Conservation (phyloP, 177 flowering plant species). For the Tripterygium wilfordii region DNA sequence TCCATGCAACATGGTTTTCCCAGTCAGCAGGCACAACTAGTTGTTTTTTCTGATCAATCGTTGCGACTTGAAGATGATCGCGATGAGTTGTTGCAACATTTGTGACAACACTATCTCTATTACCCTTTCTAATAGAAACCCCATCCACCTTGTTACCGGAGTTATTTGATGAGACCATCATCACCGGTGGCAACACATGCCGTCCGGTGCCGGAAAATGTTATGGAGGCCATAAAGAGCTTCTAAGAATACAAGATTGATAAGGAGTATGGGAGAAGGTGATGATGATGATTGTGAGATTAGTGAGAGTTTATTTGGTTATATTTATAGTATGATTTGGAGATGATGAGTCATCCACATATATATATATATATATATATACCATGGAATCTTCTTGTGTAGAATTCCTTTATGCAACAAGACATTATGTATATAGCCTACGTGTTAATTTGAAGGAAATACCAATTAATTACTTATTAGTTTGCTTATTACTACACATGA, state of each 20-base stretch:
- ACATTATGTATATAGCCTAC: constrained; percentile 12
- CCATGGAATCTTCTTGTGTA: constrained; percentile 32
- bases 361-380: too few species aligned
- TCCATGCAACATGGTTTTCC: constrained; percentile 71
- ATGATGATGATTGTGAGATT: too few species aligned
- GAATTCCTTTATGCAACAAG: constrained; percentile 37
- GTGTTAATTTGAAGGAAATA: too few species aligned
- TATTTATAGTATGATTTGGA: constrained; percentile 1
- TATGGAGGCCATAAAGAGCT: constrained; percentile 46
- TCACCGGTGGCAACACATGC: constrained; percentile 4
- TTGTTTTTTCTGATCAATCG: too few species aligned
- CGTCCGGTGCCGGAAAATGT: constrained; percentile 14
- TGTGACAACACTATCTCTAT: constrained; percentile 12
- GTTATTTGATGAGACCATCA: constrained; percentile 4
- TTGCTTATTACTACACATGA: too few species aligned
- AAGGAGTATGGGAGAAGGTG: too few species aligned
- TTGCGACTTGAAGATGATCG: too few species aligned
- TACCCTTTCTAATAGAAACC: too few species aligned
- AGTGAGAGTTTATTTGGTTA: too few species aligned
- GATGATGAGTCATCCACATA: too few species aligned
- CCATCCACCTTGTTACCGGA: not conserved
- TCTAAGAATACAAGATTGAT: too few species aligned
- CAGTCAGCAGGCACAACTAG: not conserved
- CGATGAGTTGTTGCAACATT: constrained; percentile 39
- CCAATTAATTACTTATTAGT: too few species aligned